phyloP scores from a whole-genome alignment of 1,284 basidiomycete species.

The Flammula alnicola region DNA sequence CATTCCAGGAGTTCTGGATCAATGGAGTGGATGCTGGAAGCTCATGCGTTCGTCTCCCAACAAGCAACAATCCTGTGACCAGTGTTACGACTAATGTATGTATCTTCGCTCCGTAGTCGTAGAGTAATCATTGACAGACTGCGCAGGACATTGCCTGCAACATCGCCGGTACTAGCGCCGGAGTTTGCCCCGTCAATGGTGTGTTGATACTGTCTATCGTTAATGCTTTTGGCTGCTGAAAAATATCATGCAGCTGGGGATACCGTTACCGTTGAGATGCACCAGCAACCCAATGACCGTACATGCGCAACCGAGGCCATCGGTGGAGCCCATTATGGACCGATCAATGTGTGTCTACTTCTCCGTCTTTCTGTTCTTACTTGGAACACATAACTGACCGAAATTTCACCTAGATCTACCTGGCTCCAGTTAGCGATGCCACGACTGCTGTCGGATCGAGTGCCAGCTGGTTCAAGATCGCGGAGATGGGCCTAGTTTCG shows the following conservation, averaged over 20 bases:
- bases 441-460: constrained; percentile 46
- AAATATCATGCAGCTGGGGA: constrained; percentile 43
- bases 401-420: constrained; percentile 38
- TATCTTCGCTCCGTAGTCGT: background rate
- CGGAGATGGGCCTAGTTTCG: constrained; percentile 51
- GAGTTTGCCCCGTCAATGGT: constrained; percentile 48
- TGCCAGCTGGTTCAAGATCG: constrained; percentile 57
- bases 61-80: constrained; percentile 53
- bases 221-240: constrained; percentile 7
- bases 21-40: constrained; percentile 53
- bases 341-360: constrained; percentile 36
- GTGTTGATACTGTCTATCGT: constrained; percentile 19
- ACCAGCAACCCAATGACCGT: constrained; percentile 53
- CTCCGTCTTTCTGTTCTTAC: background rate
- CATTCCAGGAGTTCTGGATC: constrained; percentile 59
- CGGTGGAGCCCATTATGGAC: constrained; percentile 53
- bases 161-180: constrained; percentile 37
- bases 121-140: background rate
- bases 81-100: constrained; percentile 40
- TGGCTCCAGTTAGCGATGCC: constrained; percentile 53
- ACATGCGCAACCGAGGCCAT: constrained; percentile 53
- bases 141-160: constrained; percentile 54
- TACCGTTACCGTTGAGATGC: constrained; percentile 56
- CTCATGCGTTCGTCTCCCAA: constrained; percentile 49
- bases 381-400: background rate